phyloP scores from a whole-genome alignment of 148 eudicot genomes.

The Camellia sinensis region DNA sequence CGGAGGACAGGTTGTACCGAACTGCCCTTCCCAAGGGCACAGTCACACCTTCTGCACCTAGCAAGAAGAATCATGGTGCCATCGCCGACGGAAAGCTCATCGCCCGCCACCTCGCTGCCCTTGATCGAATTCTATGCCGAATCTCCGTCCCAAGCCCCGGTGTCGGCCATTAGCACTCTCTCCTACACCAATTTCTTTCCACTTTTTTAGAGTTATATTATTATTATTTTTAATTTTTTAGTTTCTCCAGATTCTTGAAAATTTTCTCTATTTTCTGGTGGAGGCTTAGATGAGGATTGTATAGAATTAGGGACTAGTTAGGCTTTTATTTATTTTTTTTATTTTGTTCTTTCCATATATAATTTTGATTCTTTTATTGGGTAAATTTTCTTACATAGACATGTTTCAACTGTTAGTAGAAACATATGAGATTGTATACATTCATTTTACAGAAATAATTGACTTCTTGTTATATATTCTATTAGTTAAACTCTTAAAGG shows the following conservation, averaged over 20 bases:
- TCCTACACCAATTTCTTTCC: background rate
- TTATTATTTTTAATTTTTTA: background rate
- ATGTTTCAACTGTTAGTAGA: background rate
- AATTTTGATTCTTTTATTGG: background rate
- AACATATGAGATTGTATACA: background rate
- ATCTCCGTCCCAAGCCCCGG: conserved; percentile 54
- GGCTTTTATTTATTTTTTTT: background rate
- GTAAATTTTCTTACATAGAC: background rate
- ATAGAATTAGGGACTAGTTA: background rate
- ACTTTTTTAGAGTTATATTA: background rate
- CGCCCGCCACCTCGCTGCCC: conserved; percentile 29
- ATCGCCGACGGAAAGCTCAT: conserved; percentile 25
- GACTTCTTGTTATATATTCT: too few relatives aligned
- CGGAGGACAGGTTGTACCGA: conserved; percentile 11
- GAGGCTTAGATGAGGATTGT: background rate
- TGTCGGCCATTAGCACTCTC: conserved; percentile 32
- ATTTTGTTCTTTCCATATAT: background rate
- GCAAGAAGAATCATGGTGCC: conserved; percentile 28
- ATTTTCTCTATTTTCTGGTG: too few relatives aligned
- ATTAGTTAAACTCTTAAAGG: too few relatives aligned
- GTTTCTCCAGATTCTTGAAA: background rate
- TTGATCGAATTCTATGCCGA: conserved; percentile 30
- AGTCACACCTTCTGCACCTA: conserved; percentile 21
- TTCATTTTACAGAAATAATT: background rate
- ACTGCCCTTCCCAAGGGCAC: conserved; percentile 36